Percentiles rank a stretch among this genome's conserved stretches.
Conservation (phyloP, 805 yeast genomes). For the Teunomyces kruisii region DNA sequence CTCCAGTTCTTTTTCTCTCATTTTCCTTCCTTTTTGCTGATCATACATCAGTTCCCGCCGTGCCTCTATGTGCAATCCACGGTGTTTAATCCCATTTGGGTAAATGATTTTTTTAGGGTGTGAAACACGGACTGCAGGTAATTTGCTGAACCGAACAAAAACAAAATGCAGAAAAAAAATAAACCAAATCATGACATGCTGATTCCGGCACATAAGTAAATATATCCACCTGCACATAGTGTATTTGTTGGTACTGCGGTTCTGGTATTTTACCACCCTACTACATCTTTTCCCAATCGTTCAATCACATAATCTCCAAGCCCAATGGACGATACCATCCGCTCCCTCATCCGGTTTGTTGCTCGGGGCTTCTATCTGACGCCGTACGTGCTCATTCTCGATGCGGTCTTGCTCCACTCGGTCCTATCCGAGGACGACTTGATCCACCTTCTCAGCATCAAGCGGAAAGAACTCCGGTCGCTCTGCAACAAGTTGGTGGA, state of each 20-base stretch:
- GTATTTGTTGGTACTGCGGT: too few relatives aligned
- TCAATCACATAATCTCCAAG: too few relatives aligned
- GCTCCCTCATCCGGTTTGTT: constrained; percentile 69
- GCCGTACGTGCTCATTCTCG: constrained; percentile 80
- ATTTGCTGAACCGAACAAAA: too few relatives aligned
- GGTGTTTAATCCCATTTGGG: neutral
- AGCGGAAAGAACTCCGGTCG: constrained; percentile 82
- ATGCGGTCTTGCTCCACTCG: constrained; percentile 83
- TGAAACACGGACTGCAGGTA: neutral
- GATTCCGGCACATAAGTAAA: too few relatives aligned
- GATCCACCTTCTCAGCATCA: constrained; percentile 74
- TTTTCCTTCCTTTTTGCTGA: neutral
- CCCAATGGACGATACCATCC: constrained; percentile 44
- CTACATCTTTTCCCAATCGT: neutral
- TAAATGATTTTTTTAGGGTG: neutral
- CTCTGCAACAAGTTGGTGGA: constrained; percentile 79
- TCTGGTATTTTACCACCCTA: too few relatives aligned
- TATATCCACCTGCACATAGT: too few relatives aligned
- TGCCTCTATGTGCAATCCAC: neutral
- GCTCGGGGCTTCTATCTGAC: constrained; percentile 84
- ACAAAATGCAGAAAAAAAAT: too few relatives aligned
- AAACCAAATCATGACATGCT: too few relatives aligned
- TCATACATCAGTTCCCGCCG: neutral
- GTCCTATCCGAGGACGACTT: constrained; percentile 93
- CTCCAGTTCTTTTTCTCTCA: neutral